Conservation (phyloP, 305 asterid species). For the Andrographis paniculata region DNA sequence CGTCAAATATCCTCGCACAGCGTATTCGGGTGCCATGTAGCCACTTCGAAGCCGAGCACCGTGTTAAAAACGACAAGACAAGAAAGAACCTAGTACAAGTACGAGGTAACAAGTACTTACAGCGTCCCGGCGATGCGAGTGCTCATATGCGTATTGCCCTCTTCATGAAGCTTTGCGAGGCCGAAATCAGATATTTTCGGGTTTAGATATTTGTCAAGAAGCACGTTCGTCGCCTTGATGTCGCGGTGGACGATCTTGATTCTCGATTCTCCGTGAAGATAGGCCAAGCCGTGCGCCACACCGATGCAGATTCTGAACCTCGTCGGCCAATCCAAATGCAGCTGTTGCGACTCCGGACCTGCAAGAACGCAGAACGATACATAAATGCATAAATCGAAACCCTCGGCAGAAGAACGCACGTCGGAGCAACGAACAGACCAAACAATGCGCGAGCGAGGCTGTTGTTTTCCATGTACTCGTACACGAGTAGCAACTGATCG, state of each 20-base stretch:
- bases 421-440: conserved; percentile 47
- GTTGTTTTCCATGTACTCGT: conserved; percentile 73
- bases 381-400: too few species aligned
- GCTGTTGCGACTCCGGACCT: conserved; percentile 40
- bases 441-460: conserved; percentile 69
- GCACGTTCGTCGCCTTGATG: conserved; percentile 58
- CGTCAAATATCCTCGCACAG: conserved; percentile 61
- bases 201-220: conserved; percentile 44
- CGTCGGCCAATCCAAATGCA: conserved; percentile 53
- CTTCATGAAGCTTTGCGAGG: conserved; percentile 61
- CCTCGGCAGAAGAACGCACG: too few species aligned
- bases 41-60: too few species aligned
- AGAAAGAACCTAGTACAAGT: too few species aligned
- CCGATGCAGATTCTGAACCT: conserved; percentile 48
- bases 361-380: conserved; percentile 12
- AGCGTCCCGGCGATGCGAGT: conserved; percentile 67
- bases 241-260: conserved; percentile 65
- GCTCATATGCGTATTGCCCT: conserved; percentile 61
- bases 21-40: conserved; percentile 88
- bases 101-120: conserved; percentile 24
- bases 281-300: conserved; percentile 68
- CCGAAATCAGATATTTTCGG: conserved; percentile 73
- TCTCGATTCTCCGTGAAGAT: conserved; percentile 72
- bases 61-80: too few species aligned
- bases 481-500: conserved; percentile 61